Percentiles rank a stretch among this genome's conserved stretches.
Evolutionary conservation across 2,329 filamentous ascomycete genomes (phyloP).

Genomic region (Juglanconis oblonga): DNA sequence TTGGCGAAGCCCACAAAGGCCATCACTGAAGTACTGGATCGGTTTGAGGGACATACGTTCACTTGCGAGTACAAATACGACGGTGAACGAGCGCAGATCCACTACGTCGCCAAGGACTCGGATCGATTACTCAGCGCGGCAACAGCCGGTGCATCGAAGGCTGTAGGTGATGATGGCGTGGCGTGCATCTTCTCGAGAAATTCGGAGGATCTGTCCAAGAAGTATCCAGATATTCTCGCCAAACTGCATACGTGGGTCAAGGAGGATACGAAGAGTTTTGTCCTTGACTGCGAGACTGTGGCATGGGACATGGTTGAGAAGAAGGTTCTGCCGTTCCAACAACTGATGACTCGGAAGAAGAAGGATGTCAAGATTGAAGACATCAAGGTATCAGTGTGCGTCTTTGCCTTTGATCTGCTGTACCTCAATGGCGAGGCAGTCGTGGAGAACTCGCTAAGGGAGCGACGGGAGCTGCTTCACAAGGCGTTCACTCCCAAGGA

Average conservation of each 20-base stretch:
- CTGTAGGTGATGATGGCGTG: slow-evolving; percentile 67
- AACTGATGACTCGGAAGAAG: slow-evolving; percentile 95
- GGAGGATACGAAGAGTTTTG: slow-evolving; percentile 85
- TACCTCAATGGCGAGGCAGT: slow-evolving; percentile 90
- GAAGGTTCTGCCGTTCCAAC: slow-evolving; percentile 95
- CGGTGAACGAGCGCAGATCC: slow-evolving; percentile 96
- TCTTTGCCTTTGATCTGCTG: slow-evolving; percentile 93
- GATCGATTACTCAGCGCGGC: slow-evolving; percentile 65
- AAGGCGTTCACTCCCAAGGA: slow-evolving; percentile 73
- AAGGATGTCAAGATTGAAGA: slow-evolving; percentile 97
- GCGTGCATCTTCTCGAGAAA: slow-evolving; percentile 96
- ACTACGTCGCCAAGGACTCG: slow-evolving; percentile 85
- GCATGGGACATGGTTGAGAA: slow-evolving; percentile 95
- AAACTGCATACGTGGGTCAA: slow-evolving; percentile 91
- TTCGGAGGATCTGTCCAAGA: slow-evolving; percentile 94
- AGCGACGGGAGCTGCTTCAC: slow-evolving; percentile 74
- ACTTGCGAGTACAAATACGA: slow-evolving; percentile 99
- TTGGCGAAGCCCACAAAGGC: slow-evolving; percentile 97
- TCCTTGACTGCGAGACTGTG: slow-evolving; percentile 97
- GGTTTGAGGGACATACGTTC: slow-evolving; percentile 92
- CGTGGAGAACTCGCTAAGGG: slow-evolving; percentile 81
- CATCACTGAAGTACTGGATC: slow-evolving; percentile 94
- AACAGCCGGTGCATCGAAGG: slow-evolving; percentile 58
- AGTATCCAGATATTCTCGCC: slow-evolving; percentile 91
- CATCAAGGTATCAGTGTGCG: slow-evolving; percentile 93